Percentiles rank a stretch among this genome's conserved stretches.
Conservation (phyloP, 345 rosid species). For the Salix caprea region DNA sequence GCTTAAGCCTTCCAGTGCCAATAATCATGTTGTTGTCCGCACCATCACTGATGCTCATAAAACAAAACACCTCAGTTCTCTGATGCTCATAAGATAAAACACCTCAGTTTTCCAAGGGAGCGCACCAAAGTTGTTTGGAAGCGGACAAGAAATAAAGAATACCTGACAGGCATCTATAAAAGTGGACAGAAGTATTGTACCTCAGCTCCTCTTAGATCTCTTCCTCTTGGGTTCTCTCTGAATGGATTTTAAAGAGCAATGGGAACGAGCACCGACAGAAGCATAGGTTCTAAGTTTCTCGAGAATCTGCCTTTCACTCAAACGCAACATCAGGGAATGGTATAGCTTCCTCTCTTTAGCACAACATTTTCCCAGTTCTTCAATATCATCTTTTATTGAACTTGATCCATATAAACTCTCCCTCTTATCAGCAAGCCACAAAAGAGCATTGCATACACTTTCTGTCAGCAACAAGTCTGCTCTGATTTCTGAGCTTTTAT, state of each 20-base stretch:
- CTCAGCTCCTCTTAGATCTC: conserved; percentile 23
- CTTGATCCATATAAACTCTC: conserved; percentile 52
- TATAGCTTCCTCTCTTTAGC: conserved; percentile 49
- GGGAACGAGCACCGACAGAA: neutral
- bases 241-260: too few relatives aligned
- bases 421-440: conserved; percentile 57
- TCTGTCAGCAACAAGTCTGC: conserved; percentile 48
- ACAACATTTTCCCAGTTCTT: conserved; percentile 33
- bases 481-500: conserved; percentile 31
- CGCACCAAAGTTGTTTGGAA: neutral
- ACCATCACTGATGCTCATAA: neutral
- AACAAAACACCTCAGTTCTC: neutral
- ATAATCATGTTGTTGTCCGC: neutral
- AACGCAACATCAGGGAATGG: conserved; percentile 55
- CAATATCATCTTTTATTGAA: conserved; percentile 45
- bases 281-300: conserved; percentile 55
- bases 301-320: conserved; percentile 70
- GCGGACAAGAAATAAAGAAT: neutral
- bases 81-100: neutral
- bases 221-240: conserved; percentile 10
- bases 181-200: neutral
- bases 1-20: neutral
- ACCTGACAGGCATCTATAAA: neutral
- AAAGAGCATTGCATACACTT: conserved; percentile 57
- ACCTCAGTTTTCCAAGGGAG: neutral